Conservation (phyloP, 2,329 filamentous ascomycete species). For the Venturia aucupariae region DNA sequence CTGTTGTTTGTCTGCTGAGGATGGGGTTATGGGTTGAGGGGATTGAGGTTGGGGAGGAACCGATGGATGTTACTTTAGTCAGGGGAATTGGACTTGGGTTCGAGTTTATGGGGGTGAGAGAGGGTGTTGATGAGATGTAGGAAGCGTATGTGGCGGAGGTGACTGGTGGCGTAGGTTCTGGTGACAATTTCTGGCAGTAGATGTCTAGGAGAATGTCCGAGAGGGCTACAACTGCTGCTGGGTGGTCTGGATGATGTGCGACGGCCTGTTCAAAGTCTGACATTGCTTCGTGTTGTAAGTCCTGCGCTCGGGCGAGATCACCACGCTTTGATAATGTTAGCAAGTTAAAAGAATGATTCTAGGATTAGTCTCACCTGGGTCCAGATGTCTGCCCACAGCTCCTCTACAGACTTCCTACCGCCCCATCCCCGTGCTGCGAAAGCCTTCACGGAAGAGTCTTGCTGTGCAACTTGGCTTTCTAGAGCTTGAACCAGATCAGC, state of each 20-base stretch:
- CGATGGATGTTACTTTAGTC: not conserved
- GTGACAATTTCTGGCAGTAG: conserved; percentile 54
- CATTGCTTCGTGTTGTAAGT: conserved; percentile 58
- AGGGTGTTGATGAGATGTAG: conserved; percentile 12
- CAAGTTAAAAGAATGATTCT: not conserved
- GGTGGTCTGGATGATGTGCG: conserved; percentile 69
- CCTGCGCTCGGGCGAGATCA: conserved; percentile 53
- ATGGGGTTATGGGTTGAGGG: conserved; percentile 3
- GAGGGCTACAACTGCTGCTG: conserved; percentile 68
- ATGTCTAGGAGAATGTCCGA: conserved; percentile 81
- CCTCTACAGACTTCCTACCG: conserved; percentile 69
- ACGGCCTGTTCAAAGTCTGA: conserved; percentile 75
- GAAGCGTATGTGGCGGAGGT: conserved; percentile 16
- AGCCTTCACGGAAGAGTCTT: conserved; percentile 50
- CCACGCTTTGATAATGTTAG: conserved; percentile 49
- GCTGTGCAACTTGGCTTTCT: conserved; percentile 51
- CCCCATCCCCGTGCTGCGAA: conserved; percentile 65
- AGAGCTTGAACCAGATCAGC: conserved; percentile 63
- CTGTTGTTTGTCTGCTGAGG: not conserved
- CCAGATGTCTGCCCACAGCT: conserved; percentile 75
- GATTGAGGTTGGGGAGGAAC: not conserved
- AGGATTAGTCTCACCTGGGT: conserved; percentile 54
- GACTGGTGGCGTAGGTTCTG: conserved; percentile 40
- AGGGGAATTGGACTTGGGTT: not conserved
- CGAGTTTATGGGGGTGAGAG: not conserved